These are phyloP conservation scores for Celoporthe dispersa DNA, from an alignment of 2,329 filamentous ascomycete genomes.

Conservation along the genomic window DNA sequence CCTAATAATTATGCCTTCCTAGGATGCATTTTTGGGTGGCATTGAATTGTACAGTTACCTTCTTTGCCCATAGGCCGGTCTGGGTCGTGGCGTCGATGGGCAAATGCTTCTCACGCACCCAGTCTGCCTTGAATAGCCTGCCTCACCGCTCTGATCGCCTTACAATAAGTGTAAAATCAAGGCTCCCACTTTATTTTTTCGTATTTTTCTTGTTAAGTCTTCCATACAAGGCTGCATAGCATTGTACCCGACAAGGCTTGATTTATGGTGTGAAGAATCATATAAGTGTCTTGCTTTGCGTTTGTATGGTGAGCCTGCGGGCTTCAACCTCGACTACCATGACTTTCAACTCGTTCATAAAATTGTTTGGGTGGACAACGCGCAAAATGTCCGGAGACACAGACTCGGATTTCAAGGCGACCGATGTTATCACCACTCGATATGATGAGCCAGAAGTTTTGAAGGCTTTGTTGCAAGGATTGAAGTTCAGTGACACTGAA, in stretches of 20 bases:
- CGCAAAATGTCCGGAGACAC: neutral
- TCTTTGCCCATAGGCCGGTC: neutral
- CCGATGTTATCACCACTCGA: neutral
- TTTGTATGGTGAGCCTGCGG: neutral
- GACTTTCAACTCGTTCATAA: neutral
- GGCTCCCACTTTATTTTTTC: neutral
- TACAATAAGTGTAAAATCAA: neutral
- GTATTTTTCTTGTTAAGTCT: neutral
- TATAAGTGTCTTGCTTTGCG: neutral
- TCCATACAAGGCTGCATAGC: neutral
- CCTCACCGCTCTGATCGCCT: neutral
- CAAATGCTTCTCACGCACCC: neutral
- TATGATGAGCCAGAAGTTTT: neutral
- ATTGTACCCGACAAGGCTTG: neutral
- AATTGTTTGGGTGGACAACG: neutral
- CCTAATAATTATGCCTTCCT: too few relatives aligned
- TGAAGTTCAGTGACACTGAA: neutral
- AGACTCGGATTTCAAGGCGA: neutral
- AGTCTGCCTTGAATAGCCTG: neutral
- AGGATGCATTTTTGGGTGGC: too few relatives aligned
- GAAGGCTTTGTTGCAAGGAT: neutral
- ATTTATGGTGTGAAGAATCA: neutral
- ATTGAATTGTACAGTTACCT: too few relatives aligned
- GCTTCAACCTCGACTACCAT: neutral
- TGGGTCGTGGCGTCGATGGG: neutral